phyloP scores from a whole-genome alignment of 177 flowering plant genomes.

The Vitis hybrid region DNA sequence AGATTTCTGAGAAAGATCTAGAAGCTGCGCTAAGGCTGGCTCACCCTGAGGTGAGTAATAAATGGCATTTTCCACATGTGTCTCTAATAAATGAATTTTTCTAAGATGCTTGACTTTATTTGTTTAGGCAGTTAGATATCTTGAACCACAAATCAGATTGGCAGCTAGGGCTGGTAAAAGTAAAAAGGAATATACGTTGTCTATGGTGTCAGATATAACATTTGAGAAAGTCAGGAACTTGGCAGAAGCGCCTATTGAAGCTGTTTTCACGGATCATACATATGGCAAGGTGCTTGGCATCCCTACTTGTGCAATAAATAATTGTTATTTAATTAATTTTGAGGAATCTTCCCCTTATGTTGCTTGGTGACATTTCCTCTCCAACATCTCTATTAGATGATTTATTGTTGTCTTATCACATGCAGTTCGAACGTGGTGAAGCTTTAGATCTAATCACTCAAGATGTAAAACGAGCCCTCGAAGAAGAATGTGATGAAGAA shows the following conservation, averaged over 20 bases:
- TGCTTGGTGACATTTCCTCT: background rate
- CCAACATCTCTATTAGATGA: background rate
- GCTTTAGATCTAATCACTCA: slow-evolving; percentile 86
- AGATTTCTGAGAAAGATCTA: slow-evolving; percentile 87
- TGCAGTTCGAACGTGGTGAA: slow-evolving; percentile 97
- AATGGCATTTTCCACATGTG: background rate
- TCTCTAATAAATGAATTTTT: slow-evolving; percentile 6
- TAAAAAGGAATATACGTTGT: slow-evolving; percentile 79
- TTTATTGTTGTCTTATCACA: background rate
- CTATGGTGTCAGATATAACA: slow-evolving; percentile 63
- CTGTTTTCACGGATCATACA: slow-evolving; percentile 85
- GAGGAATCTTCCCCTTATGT: too few species aligned
- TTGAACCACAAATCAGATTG: slow-evolving; percentile 87
- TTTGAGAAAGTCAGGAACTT: slow-evolving; percentile 65
- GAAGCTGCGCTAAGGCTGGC: slow-evolving; percentile 82
- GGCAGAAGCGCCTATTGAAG: slow-evolving; percentile 67
- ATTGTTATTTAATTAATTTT: too few species aligned
- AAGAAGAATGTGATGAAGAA: slow-evolving; percentile 91
- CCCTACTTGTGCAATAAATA: too few species aligned
- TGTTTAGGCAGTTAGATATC: slow-evolving; percentile 76
- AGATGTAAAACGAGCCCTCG: slow-evolving; percentile 69
- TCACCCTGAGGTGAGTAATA: slow-evolving; percentile 74
- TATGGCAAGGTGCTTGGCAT: slow-evolving; percentile 79
- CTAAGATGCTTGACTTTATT: slow-evolving; percentile 14
- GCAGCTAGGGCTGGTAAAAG: slow-evolving; percentile 87